Base-by-base conservation (phyloP, 2,329 filamentous ascomycete genomes). In the Paramyrothecium sp. region DNA sequence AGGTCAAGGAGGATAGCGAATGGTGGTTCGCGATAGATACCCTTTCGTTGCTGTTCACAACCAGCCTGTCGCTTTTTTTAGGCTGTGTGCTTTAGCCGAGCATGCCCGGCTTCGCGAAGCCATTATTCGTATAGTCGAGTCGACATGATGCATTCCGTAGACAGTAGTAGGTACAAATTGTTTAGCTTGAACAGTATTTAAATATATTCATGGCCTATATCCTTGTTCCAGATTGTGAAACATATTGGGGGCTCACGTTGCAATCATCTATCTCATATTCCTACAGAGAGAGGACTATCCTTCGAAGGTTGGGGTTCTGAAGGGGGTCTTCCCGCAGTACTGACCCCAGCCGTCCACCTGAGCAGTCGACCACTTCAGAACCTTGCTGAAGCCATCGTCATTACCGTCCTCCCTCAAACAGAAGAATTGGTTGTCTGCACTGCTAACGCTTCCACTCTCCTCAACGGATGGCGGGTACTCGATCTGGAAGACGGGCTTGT, bases 1-100 rank as follows among this genome's bases (percentile, higher is more conserved):
- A 71, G 77, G 64, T 67, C 73, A 7, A 72, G 73, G 55, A 65
- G 65, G 34, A 69, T 75, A 19, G 58, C 71, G 56, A 8, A 54
- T 56, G n/a, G 68, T 67, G 55, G 57, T 53, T 62, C 67, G 68
- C 67, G 48, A 71, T 38, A 58, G 7, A 58, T 54, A 41, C 58
- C 62, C 13, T 58, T 48, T 22, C 65, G 54, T 65, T 48, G 63
- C 23, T 49, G 17, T 16, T 23, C 20, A 19, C 38, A 7, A 16
- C 5, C 38, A 12, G 38, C n/a, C 38, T 44, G n/a, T 30, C 26
- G 38, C 13, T 16, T 19, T 19, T 44, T 44, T 44, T 19, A 38
- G 10, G 33, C 33, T 44, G 5, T 44, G 13, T 16, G 38, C n/a
- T 44, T 16, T 38, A 38, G 33, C 16, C 16, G 33, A 38, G 33